Conservation (phyloP, 208 protist species). For the Vickermania ingenoplastis region DNA sequence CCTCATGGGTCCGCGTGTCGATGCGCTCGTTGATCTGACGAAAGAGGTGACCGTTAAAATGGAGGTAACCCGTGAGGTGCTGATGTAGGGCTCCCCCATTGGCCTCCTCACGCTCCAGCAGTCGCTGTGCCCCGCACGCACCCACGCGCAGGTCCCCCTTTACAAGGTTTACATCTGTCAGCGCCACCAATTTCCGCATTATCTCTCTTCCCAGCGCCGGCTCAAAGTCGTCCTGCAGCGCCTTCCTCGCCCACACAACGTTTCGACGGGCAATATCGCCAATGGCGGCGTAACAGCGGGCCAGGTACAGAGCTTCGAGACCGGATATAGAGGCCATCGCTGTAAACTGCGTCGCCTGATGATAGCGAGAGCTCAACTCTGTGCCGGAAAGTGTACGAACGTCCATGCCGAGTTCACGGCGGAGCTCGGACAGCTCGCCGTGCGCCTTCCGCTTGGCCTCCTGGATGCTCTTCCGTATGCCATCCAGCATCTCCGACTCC, state of each 20-base stretch:
- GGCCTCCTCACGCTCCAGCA: conserved; percentile 17
- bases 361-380: conserved; percentile 59
- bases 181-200: conserved; percentile 44
- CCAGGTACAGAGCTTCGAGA: conserved; percentile 69
- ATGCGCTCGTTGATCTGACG: conserved; percentile 35
- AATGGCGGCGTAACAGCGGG: conserved; percentile 59
- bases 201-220: conserved; percentile 34
- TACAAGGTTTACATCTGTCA: conserved; percentile 59
- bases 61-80: conserved; percentile 21
- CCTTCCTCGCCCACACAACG: conserved; percentile 44
- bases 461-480: conserved; percentile 63
- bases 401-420: conserved; percentile 60
- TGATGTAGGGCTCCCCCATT: conserved; percentile 19
- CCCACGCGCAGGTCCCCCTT: conserved; percentile 41
- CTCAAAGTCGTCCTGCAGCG: conserved; percentile 56
- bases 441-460: conserved; percentile 75
- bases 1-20: conserved; percentile 24
- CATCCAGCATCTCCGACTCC: conserved; percentile 65
- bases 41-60: too few relatives aligned
- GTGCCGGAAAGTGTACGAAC: conserved; percentile 46
- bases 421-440: conserved; percentile 56
- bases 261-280: conserved; percentile 55
- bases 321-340: conserved; percentile 43
- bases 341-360: conserved; percentile 49
- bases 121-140: not conserved